phyloP scores from a whole-genome alignment of 768 basidiomycete genomes.

The Boletus patriciae region DNA sequence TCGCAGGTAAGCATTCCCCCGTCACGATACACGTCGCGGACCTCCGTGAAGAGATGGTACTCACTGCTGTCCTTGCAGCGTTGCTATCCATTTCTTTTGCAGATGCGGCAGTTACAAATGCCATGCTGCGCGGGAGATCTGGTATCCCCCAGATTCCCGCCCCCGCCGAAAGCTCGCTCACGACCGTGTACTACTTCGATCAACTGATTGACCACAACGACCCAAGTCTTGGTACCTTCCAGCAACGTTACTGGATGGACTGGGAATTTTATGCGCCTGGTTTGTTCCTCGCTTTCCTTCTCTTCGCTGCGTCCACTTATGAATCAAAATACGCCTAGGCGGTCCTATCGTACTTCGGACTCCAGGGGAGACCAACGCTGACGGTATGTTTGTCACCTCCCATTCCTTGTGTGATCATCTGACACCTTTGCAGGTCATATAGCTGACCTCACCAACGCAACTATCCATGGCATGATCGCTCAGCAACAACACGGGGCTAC shows the following conservation, averaged over 20 bases:
- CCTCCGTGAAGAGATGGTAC: conserved; percentile 10
- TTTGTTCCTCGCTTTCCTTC: conserved; percentile 11
- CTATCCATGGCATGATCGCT: conserved; percentile 63
- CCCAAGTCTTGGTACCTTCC: conserved; percentile 69
- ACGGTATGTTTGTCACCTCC: conserved; percentile 21
- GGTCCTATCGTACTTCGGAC: conserved; percentile 40
- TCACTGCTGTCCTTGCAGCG: conserved; percentile 4
- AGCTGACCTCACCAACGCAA: conserved; percentile 62
- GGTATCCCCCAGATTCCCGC: conserved; percentile 14
- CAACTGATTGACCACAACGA: conserved; percentile 47
- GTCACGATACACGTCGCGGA: neutral
- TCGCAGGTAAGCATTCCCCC: neutral
- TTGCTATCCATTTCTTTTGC: conserved; percentile 13
- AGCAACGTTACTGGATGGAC: conserved; percentile 72
- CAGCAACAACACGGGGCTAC: conserved; percentile 64
- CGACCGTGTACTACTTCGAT: conserved; percentile 32
- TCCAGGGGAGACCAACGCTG: conserved; percentile 64
- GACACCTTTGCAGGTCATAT: conserved; percentile 25
- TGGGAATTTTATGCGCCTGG: conserved; percentile 64
- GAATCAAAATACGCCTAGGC: conserved; percentile 3
- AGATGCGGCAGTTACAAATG: conserved; percentile 20
- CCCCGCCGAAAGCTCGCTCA: conserved; percentile 23
- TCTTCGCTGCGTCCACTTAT: neutral
- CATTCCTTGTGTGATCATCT: neutral
- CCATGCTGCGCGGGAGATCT: conserved; percentile 23